A percentile compares a stretch with the other conserved stretches of the same genome.
Evolutionary conservation across 2,329 filamentous ascomycete species (phyloP).

Genomic region (Phyllosticta capitalensis): DNA sequence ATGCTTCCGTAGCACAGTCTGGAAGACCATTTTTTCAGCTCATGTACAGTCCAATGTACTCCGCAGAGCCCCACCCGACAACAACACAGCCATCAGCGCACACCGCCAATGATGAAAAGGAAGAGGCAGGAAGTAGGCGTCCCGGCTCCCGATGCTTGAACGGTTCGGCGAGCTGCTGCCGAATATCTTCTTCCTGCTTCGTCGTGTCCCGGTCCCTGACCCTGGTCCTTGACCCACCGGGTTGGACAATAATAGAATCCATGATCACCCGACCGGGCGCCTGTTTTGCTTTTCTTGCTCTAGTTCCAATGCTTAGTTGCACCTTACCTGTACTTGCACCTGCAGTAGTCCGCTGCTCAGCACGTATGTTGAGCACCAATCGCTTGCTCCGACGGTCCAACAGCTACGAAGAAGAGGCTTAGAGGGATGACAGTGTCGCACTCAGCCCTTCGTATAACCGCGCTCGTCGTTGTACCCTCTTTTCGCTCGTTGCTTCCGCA

Average conservation of each 20-base stretch:
- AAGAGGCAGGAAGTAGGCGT: not conserved
- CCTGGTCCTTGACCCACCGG: not conserved
- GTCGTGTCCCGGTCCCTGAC: not conserved
- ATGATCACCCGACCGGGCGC: not conserved
- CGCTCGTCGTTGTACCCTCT: not conserved
- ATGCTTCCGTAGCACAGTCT: not conserved
- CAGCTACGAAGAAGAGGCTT: not conserved
- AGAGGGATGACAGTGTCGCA: not conserved
- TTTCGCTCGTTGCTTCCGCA: not conserved
- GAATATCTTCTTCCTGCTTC: not conserved
- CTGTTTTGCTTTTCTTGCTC: not conserved
- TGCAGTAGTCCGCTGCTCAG: not conserved
- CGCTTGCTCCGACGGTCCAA: not conserved
- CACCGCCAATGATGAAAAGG: not conserved
- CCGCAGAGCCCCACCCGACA: not conserved
- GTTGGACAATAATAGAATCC: not conserved
- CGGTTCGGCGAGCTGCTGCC: not conserved
- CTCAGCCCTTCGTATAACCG: not conserved
- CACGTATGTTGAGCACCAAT: not conserved
- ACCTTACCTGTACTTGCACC: not conserved
- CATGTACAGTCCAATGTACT: not conserved
- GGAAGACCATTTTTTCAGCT: not conserved
- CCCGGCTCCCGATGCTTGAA: not conserved
- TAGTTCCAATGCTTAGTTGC: not conserved
- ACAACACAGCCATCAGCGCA: not conserved